Evolutionary conservation across 257 asterid genomes (phyloP), one percentile per base, ranked within the genome.

Genomic region (Ilex aquifolium): DNA sequence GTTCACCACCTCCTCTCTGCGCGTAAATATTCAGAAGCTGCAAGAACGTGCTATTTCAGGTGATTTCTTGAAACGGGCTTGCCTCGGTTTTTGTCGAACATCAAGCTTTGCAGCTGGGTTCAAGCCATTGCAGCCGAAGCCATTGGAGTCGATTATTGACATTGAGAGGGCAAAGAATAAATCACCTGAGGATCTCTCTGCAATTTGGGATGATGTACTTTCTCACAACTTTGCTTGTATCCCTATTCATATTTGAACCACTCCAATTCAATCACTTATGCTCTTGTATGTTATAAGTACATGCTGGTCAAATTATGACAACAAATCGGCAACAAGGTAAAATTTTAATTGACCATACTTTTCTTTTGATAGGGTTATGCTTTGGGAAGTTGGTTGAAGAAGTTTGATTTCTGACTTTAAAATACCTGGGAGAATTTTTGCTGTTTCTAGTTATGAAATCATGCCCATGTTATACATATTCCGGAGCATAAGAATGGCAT

Each of bases 191-290:
- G 88, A 85, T 72, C 87, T 93, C 42, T 85, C 90, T 50, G 94
- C 80, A 39, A 79, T 93, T 65, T 90, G 97, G 97, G 88, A 90
- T 74, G 99, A 93, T 78, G 99, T 87, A 72, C 79, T 77, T 72
- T 15, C 63, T 60, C 48, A 54, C 44, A 42, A 51, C 75, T 46
- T 44, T 17, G 61, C 13, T 53, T n/a, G 27, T 53, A 29, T 65
- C 59, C 15, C 65, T 62, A 53, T 36, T 36, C 42, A 36, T 36
- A 36, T 36, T 36, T 36, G 42, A 36, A 36, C 42, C 42, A 36
- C 42, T 36, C 42, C 7, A 36, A 8, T 36, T 36, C 8, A 36
- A 36, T 8, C 27, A 21, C 42, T 36, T 36, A 36, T 36, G 42
- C 8, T 36, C 42, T 21, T 21, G 27, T 21, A 21, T 21, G 27